Evolutionary conservation across 176 grass and related monocot species (phyloP).

Genomic region (Zizania latifolia): DNA sequence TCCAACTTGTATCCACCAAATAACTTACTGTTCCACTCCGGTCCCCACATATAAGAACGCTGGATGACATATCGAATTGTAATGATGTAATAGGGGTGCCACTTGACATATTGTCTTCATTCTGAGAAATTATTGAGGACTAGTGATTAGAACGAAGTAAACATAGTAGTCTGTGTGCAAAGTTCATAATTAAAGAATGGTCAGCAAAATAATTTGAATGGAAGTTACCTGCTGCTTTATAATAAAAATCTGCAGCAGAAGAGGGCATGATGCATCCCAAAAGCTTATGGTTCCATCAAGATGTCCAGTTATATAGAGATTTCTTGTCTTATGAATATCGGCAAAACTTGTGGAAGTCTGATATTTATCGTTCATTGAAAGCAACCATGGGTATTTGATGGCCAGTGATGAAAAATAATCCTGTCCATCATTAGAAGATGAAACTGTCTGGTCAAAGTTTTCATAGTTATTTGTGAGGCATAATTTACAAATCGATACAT

Average conservation of each 20-base stretch:
- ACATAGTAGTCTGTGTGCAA: background rate
- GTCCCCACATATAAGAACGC: conserved; percentile 72
- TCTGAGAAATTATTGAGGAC: conserved; percentile 39
- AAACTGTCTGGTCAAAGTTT: conserved; percentile 19
- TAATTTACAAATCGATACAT: conserved; percentile 35
- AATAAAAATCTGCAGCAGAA: conserved; percentile 63
- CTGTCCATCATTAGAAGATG: conserved; percentile 27
- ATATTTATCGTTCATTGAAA: conserved; percentile 73
- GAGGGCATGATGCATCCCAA: conserved; percentile 91
- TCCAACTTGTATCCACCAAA: background rate
- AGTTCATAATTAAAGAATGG: conserved; percentile 1
- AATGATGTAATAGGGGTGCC: conserved; percentile 58
- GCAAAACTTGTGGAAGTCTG: conserved; percentile 36
- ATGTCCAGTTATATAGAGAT: conserved; percentile 86
- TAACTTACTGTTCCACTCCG: conserved; percentile 54
- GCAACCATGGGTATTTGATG: conserved; percentile 59
- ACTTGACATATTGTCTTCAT: conserved; percentile 50
- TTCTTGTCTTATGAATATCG: conserved; percentile 64
- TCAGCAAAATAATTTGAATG: conserved; percentile 13
- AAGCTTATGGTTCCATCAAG: conserved; percentile 82
- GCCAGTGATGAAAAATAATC: conserved; percentile 50
- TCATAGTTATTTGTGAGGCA: conserved; percentile 22
- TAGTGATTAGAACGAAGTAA: background rate
- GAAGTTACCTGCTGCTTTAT: conserved; percentile 73
- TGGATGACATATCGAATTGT: conserved; percentile 72